Base-by-base conservation (phyloP, 352 stramenopile genomes). In the Phytophthora vignae region DNA sequence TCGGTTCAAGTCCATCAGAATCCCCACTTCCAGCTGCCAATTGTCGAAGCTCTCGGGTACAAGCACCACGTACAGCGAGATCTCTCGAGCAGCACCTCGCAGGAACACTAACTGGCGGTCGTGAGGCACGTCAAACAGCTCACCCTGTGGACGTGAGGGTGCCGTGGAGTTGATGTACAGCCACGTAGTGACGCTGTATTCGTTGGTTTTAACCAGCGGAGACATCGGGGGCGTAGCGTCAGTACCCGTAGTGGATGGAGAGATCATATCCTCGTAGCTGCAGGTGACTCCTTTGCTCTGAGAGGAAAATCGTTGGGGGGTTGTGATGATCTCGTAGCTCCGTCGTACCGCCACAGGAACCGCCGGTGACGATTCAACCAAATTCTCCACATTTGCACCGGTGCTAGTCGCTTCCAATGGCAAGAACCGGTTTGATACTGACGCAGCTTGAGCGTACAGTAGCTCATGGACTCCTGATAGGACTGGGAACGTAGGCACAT, bases 131-230 rank as follows among this genome's bases (percentile, higher is more conserved):
- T 68, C 42, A 15, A 67, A 60, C 21, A 64, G 55, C 6, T 66
- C 21, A 21, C 2, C 29, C 6, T 62, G 38, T 15, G 3, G 6
- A 46, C 21, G 57, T 15, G n/a, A n/a, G 21, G 38, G 22, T 7
- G 17, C 1, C 15, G 31, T 48, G 42, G 42, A 64, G n/a, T 81
- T 81, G 5, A 96, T 64, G 54, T 82, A 94, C 1, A 98, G 44
- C 94, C 94, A 98, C 9, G 82, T 92, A 7, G 85, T 95, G 21
- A 98, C 84, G 52, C 88, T 97, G 59, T 97, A 98, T 48, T 97
- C 92, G 33, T 82, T 90, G 2, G 86, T 53, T 27, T 96, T 94
- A 4, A 75, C 17, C 1, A 91, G 67, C 6, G 84, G 81, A 7
- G 83, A 87, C 85, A 94, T 91, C 0, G 78, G 21, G 1, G 61